Percentiles rank a stretch among this genome's conserved stretches.
Conservation (phyloP, 768 basidiomycete species). For the Kwoniella botswanensis region DNA sequence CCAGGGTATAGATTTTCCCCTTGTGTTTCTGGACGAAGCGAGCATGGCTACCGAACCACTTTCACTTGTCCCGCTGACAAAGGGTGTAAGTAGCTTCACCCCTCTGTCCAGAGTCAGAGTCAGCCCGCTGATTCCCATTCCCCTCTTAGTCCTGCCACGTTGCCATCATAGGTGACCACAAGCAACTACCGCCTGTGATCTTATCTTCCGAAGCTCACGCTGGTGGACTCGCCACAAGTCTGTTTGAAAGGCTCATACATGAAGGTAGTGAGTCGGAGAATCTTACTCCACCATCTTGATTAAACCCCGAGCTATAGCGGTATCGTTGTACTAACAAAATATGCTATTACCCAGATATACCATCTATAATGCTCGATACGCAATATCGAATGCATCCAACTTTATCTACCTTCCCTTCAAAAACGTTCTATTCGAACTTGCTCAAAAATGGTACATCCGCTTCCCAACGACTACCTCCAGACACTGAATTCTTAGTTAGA, state of each 20-base stretch:
- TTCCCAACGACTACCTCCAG: conserved; percentile 65
- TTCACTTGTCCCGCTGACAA: conserved; percentile 88
- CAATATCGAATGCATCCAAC: conserved; percentile 96
- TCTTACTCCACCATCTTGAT: not conserved
- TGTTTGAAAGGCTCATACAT: conserved; percentile 88
- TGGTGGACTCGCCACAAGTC: conserved; percentile 74
- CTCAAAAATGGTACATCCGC: conserved; percentile 76
- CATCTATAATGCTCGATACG: conserved; percentile 87
- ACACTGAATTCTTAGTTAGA: conserved; percentile 59
- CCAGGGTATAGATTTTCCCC: conserved; percentile 74
- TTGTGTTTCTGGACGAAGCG: conserved; percentile 93
- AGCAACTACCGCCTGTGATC: conserved; percentile 89
- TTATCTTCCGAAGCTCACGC: conserved; percentile 73
- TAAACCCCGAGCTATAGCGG: not conserved
- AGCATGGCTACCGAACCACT: conserved; percentile 96
- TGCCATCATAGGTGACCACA: conserved; percentile 94
- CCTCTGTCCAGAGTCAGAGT: not conserved
- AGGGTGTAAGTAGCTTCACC: conserved; percentile 72
- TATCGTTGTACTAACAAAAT: not conserved
- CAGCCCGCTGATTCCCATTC: not conserved
- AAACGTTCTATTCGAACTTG: conserved; percentile 76
- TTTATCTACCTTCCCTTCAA: conserved; percentile 83
- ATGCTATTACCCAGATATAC: conserved; percentile 65
- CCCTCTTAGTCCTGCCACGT: conserved; percentile 72
- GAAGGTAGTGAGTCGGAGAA: conserved; percentile 69